phyloP scores from a whole-genome alignment of 2,329 filamentous ascomycete genomes.

The Xylaria sp. region DNA sequence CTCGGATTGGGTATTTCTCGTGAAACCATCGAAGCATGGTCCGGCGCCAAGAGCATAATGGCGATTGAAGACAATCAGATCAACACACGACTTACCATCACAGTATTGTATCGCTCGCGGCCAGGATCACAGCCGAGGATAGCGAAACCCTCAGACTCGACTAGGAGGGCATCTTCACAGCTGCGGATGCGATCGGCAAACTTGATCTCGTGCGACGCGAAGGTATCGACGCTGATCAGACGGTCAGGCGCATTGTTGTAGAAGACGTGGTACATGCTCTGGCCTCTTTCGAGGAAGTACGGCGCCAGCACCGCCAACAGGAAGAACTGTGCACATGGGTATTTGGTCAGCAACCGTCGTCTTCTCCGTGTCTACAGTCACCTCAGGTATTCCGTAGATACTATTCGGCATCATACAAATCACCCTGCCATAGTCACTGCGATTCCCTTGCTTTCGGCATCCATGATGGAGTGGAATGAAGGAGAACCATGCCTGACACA shows the following conservation, averaged over 20 bases:
- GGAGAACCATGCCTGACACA: no score
- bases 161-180: slow-evolving; percentile 37
- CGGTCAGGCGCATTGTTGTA: slow-evolving; percentile 30
- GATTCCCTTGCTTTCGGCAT: no score
- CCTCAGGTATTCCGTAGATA: no score
- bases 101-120: slow-evolving; percentile 38
- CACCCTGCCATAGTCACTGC: no score
- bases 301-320: slow-evolving; percentile 13
- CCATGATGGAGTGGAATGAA: no score
- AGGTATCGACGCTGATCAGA: slow-evolving; percentile 28
- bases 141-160: slow-evolving; percentile 34
- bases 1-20: neutral
- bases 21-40: neutral
- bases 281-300: slow-evolving; percentile 11
- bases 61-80: neutral
- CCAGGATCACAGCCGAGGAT: slow-evolving; percentile 37
- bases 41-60: neutral
- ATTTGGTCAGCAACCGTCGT: neutral
- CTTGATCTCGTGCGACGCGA: slow-evolving; percentile 29
- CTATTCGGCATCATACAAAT: no score
- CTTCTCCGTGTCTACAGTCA: no score
- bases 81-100: slow-evolving; percentile 32
- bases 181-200: slow-evolving; percentile 36
- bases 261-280: slow-evolving; percentile 11
- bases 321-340: neutral